Percentiles rank a stretch among this genome's conserved stretches.
Evolutionary conservation across 78 protist species (phyloP).

Genomic region (Dictyostelium brefeldianum): DNA sequence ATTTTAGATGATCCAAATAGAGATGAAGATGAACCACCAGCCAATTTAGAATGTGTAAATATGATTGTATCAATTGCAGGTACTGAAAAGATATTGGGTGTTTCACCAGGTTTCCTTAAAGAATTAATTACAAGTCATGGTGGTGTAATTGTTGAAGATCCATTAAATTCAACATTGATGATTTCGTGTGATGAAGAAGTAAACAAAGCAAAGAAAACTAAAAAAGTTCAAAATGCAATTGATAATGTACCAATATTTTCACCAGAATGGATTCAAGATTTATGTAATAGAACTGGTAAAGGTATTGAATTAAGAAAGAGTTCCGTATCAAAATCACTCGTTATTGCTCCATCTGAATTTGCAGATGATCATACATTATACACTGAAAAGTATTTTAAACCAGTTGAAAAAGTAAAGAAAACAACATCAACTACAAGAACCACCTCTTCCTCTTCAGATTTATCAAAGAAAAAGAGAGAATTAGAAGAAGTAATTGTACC

Average conservation of each 20-base stretch:
- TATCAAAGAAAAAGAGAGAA: slow-evolving; percentile 40
- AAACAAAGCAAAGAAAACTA: neutral
- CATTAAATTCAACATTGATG: slow-evolving; percentile 38
- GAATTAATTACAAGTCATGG: slow-evolving; percentile 52
- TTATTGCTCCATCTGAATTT: slow-evolving; percentile 32
- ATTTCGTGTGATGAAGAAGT: slow-evolving; percentile 60
- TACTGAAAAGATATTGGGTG: slow-evolving; percentile 26
- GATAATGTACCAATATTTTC: slow-evolving; percentile 44
- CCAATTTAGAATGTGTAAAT: slow-evolving; percentile 44
- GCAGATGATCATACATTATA: slow-evolving; percentile 22
- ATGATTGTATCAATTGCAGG: slow-evolving; percentile 74
- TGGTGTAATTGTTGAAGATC: slow-evolving; percentile 54
- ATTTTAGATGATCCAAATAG: slow-evolving; percentile 15
- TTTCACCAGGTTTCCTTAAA: slow-evolving; percentile 21
- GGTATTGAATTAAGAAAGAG: slow-evolving; percentile 61
- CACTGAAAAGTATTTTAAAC: neutral
- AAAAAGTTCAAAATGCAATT: slow-evolving; percentile 73
- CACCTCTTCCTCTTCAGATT: neutral
- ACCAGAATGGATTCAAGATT: slow-evolving; percentile 34
- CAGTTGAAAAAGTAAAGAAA: neutral
- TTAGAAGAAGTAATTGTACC: neutral
- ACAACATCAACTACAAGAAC: slow-evolving; percentile 31
- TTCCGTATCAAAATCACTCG: slow-evolving; percentile 1
- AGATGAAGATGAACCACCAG: slow-evolving; percentile 78
- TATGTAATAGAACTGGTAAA: slow-evolving; percentile 31